A percentile compares a stretch with the other conserved stretches of the same genome.
phyloP scores from a whole-genome alignment of 164 flowering plant genomes.

The Brasenia schreberi region DNA sequence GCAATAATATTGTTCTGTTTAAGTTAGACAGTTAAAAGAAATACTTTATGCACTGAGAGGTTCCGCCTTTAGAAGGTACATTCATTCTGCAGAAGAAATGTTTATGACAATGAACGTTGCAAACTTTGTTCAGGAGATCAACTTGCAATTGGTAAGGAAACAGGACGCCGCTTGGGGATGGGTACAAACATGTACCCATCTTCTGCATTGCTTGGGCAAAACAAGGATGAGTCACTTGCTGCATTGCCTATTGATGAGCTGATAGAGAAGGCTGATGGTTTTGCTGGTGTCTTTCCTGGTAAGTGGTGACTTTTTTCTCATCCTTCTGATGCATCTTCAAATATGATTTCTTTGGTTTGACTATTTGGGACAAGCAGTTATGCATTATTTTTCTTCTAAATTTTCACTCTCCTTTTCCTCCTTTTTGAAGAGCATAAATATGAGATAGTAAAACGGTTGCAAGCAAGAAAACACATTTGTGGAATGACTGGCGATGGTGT shows the following conservation, averaged over 20 bases:
- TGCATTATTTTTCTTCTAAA: constrained; percentile 1
- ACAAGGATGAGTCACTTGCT: constrained; percentile 68
- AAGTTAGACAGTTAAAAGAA: too few relatives aligned
- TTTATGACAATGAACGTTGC: not conserved
- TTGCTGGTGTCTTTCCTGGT: constrained; percentile 96
- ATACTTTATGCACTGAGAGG: too few relatives aligned
- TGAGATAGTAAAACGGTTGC: constrained; percentile 86
- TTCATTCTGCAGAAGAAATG: too few relatives aligned
- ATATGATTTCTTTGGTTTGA: not conserved
- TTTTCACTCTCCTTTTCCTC: not conserved
- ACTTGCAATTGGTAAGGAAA: constrained; percentile 85
- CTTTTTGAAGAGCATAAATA: constrained; percentile 65
- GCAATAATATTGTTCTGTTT: too few relatives aligned
- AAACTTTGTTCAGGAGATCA: constrained; percentile 55
- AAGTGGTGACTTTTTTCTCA: constrained; percentile 9
- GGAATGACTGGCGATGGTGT: constrained; percentile 98
- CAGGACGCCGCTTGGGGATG: constrained; percentile 91
- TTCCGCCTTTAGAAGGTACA: too few relatives aligned
- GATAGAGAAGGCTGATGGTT: constrained; percentile 86
- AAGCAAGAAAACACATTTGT: constrained; percentile 82
- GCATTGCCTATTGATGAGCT: constrained; percentile 77
- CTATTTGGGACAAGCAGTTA: not conserved
- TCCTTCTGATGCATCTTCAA: not conserved
- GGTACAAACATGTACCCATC: constrained; percentile 94
- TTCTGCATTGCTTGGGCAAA: constrained; percentile 66